Evolutionary conservation across 495 filamentous ascomycete genomes (phyloP), one percentile per base, ranked within the genome.

Genomic region (Penicillium salamii): DNA sequence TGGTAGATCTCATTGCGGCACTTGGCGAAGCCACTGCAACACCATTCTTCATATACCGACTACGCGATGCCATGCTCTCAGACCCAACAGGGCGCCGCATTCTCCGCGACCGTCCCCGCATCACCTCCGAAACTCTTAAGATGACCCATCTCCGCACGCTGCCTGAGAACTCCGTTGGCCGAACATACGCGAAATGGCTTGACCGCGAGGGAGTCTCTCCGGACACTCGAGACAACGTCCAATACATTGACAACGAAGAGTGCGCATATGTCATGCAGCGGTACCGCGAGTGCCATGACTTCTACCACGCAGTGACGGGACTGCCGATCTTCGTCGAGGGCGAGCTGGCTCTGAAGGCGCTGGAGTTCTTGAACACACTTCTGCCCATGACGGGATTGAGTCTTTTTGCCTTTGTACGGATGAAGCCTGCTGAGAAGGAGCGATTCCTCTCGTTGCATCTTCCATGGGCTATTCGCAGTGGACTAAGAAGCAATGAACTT

Each of bases 221-320:
- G 0, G 95, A 97, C 68, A 96, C 95, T 20, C 83, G 95, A 8
- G 72, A 82, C 29, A 56, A 63, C 14, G 93, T 98, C 19, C 78
- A 85, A 35, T 97, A 95, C 68, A 90, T 98, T 45, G 92, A 97
- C 65, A 86, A 96, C 62, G 84, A 83, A 44, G 93, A 97, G 64
- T 95, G 89, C 65, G 93, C 93, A 15, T 98, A 97, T 67, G 93
- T 97, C 3, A 96, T 98, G 89, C 93, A 97, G 78, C 84, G 93
- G 23, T 98, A 98, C 69, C 83, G 93, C 39, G 95, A 98, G 69
- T 93, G 88, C 59, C 93, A 98, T 67, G 93, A 98, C 63, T 97
- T 98, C 77, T 97, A 95, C 75, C 93, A 98, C 69, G 93, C 95
- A 0, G 73, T 98, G 28, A 96, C 91, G 11, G 93, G 93, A 0